Evolutionary conservation across 805 yeast genomes (phyloP).

Genomic region (Pichia nakasei): DNA sequence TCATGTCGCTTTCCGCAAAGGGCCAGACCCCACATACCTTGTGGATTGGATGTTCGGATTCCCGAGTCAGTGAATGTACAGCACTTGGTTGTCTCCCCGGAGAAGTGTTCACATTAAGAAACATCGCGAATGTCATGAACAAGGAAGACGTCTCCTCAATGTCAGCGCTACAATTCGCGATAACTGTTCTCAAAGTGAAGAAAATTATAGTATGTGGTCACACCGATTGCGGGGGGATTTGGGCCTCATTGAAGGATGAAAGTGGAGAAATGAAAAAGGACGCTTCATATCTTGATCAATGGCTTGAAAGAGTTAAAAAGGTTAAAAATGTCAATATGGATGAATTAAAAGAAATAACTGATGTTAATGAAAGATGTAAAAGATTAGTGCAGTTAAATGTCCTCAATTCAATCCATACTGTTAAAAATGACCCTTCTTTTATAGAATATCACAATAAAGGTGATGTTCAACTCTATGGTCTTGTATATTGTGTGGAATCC

Average conservation of each 20-base stretch:
- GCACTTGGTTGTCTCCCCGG: constrained; percentile 77
- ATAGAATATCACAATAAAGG: constrained; percentile 52
- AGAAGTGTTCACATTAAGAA: constrained; percentile 81
- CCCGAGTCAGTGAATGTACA: constrained; percentile 76
- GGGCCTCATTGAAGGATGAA: constrained; percentile 63
- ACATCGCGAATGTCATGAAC: constrained; percentile 73
- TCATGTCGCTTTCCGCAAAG: constrained; percentile 56
- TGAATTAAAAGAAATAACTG: constrained; percentile 39
- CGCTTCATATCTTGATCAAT: constrained; percentile 49
- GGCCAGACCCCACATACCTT: constrained; percentile 92
- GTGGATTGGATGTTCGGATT: constrained; percentile 93
- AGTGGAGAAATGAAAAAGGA: constrained; percentile 32
- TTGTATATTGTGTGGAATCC: constrained; percentile 73
- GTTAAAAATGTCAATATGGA: constrained; percentile 53
- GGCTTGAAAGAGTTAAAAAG: constrained; percentile 63
- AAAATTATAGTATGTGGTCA: constrained; percentile 88
- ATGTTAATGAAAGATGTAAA: constrained; percentile 46
- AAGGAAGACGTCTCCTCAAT: constrained; percentile 64
- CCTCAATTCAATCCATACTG: constrained; percentile 57
- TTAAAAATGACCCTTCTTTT: constrained; percentile 60
- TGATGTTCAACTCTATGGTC: constrained; percentile 69
- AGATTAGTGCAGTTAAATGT: constrained; percentile 71
- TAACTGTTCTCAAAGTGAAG: constrained; percentile 71
- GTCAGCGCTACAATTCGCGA: constrained; percentile 81
- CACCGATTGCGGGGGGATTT: constrained; percentile 89